Percentiles rank a stretch among this genome's conserved stretches.
Evolutionary conservation across 2,329 filamentous ascomycete species (phyloP).

Genomic region (Hypomyces perniciosus): DNA sequence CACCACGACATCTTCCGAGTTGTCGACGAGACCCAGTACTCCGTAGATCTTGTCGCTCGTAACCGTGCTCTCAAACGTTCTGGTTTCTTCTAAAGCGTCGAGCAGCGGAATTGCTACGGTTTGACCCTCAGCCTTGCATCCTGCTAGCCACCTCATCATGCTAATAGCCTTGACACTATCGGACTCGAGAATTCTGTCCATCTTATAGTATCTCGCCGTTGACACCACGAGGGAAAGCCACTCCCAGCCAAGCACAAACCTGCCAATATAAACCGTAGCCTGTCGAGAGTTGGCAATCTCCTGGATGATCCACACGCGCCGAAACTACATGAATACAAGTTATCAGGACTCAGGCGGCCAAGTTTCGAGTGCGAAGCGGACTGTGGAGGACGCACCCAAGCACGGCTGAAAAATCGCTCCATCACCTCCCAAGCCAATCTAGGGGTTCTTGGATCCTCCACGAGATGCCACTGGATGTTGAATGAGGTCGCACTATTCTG

Average conservation of each 20-base stretch:
- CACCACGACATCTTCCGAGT: neutral
- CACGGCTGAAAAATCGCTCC: neutral
- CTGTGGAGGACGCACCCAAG: neutral
- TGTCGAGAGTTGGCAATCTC: neutral
- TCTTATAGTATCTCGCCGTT: neutral
- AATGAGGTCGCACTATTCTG: neutral
- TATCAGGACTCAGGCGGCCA: no score
- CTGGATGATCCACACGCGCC: constrained; percentile 2
- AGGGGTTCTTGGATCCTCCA: neutral
- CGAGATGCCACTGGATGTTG: neutral
- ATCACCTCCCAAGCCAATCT: neutral
- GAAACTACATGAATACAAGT: neutral
- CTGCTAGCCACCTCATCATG: neutral
- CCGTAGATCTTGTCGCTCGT: neutral
- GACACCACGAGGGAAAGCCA: neutral
- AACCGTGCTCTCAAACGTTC: neutral
- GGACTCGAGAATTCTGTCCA: neutral
- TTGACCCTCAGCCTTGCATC: neutral
- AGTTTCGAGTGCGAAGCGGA: no score
- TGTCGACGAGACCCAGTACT: neutral
- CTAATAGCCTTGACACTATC: neutral
- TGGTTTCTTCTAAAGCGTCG: neutral
- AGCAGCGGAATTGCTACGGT: neutral
- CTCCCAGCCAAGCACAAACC: neutral
- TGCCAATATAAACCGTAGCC: neutral